Base-by-base conservation (phyloP, 306 rosid genomes). In the Malus asiatica region DNA sequence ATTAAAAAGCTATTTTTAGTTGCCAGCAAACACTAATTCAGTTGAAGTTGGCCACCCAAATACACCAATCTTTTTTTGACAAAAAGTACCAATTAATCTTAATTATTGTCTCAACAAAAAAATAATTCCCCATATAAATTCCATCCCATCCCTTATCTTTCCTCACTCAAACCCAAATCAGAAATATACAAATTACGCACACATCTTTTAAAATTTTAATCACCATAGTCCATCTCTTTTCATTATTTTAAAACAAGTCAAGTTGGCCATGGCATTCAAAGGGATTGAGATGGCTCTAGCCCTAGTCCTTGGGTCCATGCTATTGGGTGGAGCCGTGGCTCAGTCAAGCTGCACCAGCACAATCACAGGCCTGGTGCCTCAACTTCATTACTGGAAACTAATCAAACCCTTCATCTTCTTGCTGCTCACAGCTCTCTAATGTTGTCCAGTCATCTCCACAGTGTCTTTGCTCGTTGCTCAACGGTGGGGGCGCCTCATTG, bases 381-480 rank as follows among this genome's bases (percentile, higher is more conserved):
- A 88, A 70, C 83, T 91, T 84, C 76, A 44, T 89, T 27, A 87
- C 85, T 15, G 97, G 97, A 48, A 89, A 78, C 64, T 82, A 92
- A 12, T 78, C 91, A 27, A 78, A 77, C 15, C 97, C 97, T 8
- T 87, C 97, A 7, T 15, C 90, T 81, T 61, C 87, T 66, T 91
- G 97, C 76, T 91, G 97, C 86, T 84, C 92, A 19, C 86, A 81
- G 77, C 97, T 91, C 78, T 75, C 87, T 18, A 83, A 52, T 9
- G 90, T 89, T 3, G 91, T 88, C 29, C 88, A 87, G 35, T 80
- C 94, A 62, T 89, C 94, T 6, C 94, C 97, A 22, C 86, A 78
- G 79, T 89, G 97, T 76, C 94, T 91, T 4, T 91, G 97, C 81
- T 80, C 92, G 0, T 60, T 82, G 42, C 77, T 91, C 19, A 89